Evolutionary conservation across 495 filamentous ascomycete genomes (phyloP), one percentile per base, ranked within the genome.

Genomic region (Cetradonia linearis): DNA sequence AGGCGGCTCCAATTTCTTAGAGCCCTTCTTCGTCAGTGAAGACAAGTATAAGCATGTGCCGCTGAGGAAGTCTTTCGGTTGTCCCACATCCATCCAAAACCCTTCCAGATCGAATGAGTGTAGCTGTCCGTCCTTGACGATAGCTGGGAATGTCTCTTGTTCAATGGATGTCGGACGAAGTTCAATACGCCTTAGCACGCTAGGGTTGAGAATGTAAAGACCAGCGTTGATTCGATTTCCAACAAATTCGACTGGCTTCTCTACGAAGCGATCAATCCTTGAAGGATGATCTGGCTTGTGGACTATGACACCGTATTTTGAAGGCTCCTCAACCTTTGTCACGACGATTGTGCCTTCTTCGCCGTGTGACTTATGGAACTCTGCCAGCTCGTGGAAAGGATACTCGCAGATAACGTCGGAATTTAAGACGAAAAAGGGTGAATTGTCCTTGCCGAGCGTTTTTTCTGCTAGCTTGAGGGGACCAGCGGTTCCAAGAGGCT

Each of bases 71-170:
- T 99, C 93, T 76, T 99, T 99, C 57, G 93, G 93, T 73, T 99
- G 93, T 66, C 93, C 93, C 60, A 99, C 91, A 68, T 99, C 93
- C 93, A 99, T 99, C 93, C 93, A 99, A 80, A 95, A 99, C 64
- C 93, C 91, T 65, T 99, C 94, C 40, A 99, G 81, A 72, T 99
- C 93, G 71, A 95, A 96, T 3, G 91, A 96, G 81, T 99, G 93
- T 50, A 99, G 76, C 73, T 95, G 83, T 57, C 90, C 88, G 70
- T 96, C 94, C 67, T 80, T 84, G 72, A 85, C 86, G 68, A 99
- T 94, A 62, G 89, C 86, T 46, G 93, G 93, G 87, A 99, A 99
- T 30, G 90, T 99, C 76, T 99, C 93, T 76, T 97, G 93, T 75
- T 99, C 93, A 72, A 99, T 99, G n/a, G 90, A 95, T 38, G 94